Evolutionary conservation across 352 stramenopile species (phyloP), one percentile per base, ranked within the genome.

Genomic region (Peronospora farinosa): DNA sequence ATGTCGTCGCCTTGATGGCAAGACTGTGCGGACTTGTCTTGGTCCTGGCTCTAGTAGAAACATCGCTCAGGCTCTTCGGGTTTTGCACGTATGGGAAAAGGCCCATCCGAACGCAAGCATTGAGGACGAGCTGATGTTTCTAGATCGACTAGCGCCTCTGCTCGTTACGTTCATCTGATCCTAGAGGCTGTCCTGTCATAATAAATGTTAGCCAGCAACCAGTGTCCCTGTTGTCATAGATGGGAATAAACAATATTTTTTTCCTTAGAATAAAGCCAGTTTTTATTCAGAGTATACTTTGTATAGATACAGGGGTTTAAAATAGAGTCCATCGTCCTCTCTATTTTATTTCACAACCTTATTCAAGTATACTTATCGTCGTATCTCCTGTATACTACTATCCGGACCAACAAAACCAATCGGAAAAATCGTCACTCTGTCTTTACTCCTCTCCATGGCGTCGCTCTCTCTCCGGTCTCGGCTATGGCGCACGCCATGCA

Each of bases 61-160:
- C 7, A 84, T 86, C 32, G 60, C 70, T 19, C 55, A 51, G 19
- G 65, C 73, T n/a, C 69, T 88, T 1, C 63, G 71, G 15, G 65
- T 86, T 10, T 63, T 88, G 2, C 46, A 63, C 0, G 68, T 84
- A n/a, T 86, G 63, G 58, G 74, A 88, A 50, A 63, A 74, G 17
- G 59, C 78, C 28, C 48, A 78, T 33, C 67, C 64, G 0, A 36
- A 12, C 2, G 55, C 21, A 21, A 62, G 33, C 2, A 12, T 65
- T 9, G 67, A 69, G 5, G 58, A 69, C 7, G 67, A 75, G 13
- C 17, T 74, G 31, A 62, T 56, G n/a, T 80, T 78, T 36, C 33
- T 80, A 4, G 40, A 67, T 7, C 69, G 53, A 27, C 25, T 71
- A 23, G 41, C 25, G 7, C 49, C 19, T 21, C 19, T 21, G 19